Conservation (phyloP, 2,329 filamentous ascomycete genomes). For the Penicillium sp. region DNA sequence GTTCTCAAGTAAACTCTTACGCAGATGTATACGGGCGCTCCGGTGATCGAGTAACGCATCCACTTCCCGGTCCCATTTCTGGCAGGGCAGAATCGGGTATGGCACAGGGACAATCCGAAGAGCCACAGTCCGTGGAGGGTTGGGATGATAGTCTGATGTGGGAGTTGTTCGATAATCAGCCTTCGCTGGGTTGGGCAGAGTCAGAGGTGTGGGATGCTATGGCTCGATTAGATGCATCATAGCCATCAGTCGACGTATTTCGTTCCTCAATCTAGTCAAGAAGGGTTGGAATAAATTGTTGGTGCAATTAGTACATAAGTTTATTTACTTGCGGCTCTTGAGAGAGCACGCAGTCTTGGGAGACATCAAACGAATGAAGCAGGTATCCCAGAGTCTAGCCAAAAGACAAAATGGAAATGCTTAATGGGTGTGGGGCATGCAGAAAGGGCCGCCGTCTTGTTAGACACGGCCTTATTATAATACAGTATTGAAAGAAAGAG, state of each 20-base stretch:
- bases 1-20: background rate
- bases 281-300: background rate
- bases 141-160: constrained; percentile 26
- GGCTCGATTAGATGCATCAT: constrained; percentile 10
- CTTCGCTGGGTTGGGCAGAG: constrained; percentile 23
- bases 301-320: constrained; percentile 17
- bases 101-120: constrained; percentile 1
- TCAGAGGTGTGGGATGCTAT: constrained; percentile 23
- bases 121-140: constrained; percentile 8
- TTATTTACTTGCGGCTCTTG: constrained; percentile 22
- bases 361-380: constrained; percentile 11
- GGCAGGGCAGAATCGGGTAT: constrained; percentile 1
- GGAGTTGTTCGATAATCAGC: constrained; percentile 25
- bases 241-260: background rate
- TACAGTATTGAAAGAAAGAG: constrained; percentile 28
- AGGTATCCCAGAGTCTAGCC: constrained; percentile 26
- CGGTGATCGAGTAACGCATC: background rate
- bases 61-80: constrained; percentile 1
- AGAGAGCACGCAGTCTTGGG: constrained; percentile 21
- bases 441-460: constrained; percentile 21
- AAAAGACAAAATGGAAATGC: constrained; percentile 19
- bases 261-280: background rate
- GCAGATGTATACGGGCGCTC: constrained; percentile 5
- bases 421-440: constrained; percentile 16
- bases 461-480: constrained; percentile 28